Evolutionary conservation across 1,139 yeast genomes (phyloP).

Genomic region (Taphrina betulina): DNA sequence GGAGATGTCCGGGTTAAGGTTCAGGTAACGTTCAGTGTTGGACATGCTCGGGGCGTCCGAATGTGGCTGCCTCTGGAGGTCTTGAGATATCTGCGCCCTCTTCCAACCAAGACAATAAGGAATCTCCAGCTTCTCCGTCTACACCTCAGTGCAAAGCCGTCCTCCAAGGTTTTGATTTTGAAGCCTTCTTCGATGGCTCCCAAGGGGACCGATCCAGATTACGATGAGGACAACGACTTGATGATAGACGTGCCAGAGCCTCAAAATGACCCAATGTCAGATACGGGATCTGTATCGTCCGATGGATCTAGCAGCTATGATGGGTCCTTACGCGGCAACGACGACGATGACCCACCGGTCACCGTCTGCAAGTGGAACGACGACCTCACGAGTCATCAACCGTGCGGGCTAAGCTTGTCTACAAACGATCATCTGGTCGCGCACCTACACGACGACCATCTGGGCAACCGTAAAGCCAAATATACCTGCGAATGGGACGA

Average conservation of each 20-base stretch:
- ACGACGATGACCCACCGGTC: conserved; percentile 26
- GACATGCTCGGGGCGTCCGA: no score
- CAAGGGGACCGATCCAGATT: conserved; percentile 5
- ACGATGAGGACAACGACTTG: conserved; percentile 12
- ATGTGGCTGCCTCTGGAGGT: no score
- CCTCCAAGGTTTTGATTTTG: no score
- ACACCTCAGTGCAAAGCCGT: background rate
- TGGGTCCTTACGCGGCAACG: conserved; percentile 10
- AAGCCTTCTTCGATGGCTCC: conserved; percentile 26
- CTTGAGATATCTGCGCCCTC: no score
- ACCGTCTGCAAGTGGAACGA: conserved; percentile 29
- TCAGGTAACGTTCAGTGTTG: no score
- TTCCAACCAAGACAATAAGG: no score
- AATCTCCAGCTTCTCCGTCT: background rate
- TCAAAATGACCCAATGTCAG: background rate
- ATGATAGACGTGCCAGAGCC: conserved; percentile 4
- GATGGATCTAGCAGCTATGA: conserved; percentile 19
- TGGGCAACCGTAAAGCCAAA: conserved; percentile 47
- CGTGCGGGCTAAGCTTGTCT: conserved; percentile 2
- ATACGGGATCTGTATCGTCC: conserved; percentile 6
- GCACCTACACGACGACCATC: conserved; percentile 43
- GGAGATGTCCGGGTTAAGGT: no score
- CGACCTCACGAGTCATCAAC: conserved; percentile 1
- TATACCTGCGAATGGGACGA: conserved; percentile 64
- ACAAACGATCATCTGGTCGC: conserved; percentile 22